A percentile compares a stretch with the other conserved stretches of the same genome.
Conservation (phyloP, 441 rosid species). For the Adansonia grandidieri region DNA sequence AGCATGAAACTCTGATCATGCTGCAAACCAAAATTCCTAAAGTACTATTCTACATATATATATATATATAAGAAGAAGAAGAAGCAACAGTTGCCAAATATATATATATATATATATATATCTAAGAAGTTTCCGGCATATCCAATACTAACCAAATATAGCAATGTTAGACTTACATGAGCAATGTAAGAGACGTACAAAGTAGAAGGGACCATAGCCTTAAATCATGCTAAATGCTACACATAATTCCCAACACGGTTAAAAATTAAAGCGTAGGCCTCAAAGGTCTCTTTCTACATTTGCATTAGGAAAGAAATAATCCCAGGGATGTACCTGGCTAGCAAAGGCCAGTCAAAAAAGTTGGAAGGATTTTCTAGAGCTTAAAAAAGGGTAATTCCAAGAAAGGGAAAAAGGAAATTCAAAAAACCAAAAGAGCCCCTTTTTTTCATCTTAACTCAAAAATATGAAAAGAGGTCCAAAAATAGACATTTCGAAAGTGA, state of each 20-base stretch:
- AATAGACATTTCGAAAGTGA: constrained; percentile 48
- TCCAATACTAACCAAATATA: constrained; percentile 31
- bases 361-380: constrained; percentile 32
- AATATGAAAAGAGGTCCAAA: constrained; percentile 41
- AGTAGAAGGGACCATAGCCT: constrained; percentile 27
- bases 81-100: constrained; percentile 12
- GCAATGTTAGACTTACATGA: constrained; percentile 38
- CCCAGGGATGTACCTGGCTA: constrained; percentile 26
- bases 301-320: constrained; percentile 27
- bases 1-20: constrained; percentile 4
- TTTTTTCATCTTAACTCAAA: constrained; percentile 25
- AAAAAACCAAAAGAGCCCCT: constrained; percentile 48
- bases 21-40: background rate
- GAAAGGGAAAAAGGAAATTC: constrained; percentile 45
- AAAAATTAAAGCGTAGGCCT: constrained; percentile 23
- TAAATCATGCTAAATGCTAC: constrained; percentile 31
- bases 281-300: constrained; percentile 35
- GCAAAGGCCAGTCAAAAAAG: constrained; percentile 51
- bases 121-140: constrained; percentile 16
- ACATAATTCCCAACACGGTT: constrained; percentile 21
- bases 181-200: constrained; percentile 29
- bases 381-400: constrained; percentile 48
- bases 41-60: background rate
- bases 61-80: background rate
- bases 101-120: background rate